Base-by-base conservation (phyloP, 352 stramenopile species). In the Phytopythium aichiense region DNA sequence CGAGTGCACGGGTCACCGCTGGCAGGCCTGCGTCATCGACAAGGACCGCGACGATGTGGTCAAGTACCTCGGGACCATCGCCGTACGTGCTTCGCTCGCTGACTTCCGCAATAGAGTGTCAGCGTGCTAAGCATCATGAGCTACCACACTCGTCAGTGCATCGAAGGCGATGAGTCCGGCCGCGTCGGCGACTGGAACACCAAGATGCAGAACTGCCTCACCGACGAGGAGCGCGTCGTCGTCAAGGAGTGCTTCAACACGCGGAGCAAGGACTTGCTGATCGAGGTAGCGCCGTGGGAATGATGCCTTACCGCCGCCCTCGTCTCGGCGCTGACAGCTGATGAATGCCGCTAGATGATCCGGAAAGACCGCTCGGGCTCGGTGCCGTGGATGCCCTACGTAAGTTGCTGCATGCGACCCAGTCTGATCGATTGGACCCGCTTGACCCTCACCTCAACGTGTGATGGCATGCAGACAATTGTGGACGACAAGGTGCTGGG, bases 381-480 rank as follows among this genome's bases (percentile, higher is more conserved):
- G 15, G 73, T 89, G 22, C 45, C 66, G 18, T 92, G 85, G 85
- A 89, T 91, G 81, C 85, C 85, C 42, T 92, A 91, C 60, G 83
- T 92, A 75, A 31, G 80, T 63, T 46, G 37, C 22, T 51, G 22
- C 7, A 1, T 33, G 54, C 18, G 16, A 12, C 13, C 42, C 22
- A 25, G 18, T 12, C 58, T 57, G 23, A 11, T 5, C 25, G 13
- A 42, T 25, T n/a, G 23, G 25, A 28, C 0, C 15, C 52, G 9
- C 13, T 60, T 37, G 1, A 23, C 45, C 0, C 25, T 38, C 33
- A 33, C 59, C 60, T 12, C 25, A 45, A 52, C 58, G 33, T 12
- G 54, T 1, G 28, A 58, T 40, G 11, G 63, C 20, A 38, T 46
- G 31, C 23, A 94, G 84, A 91, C 80, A 3, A 68, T 87, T 35